Percentiles rank a stretch among this genome's conserved stretches.
Evolutionary conservation across 1,284 basidiomycete genomes (phyloP).

Genomic region (Puccinia triticina): DNA sequence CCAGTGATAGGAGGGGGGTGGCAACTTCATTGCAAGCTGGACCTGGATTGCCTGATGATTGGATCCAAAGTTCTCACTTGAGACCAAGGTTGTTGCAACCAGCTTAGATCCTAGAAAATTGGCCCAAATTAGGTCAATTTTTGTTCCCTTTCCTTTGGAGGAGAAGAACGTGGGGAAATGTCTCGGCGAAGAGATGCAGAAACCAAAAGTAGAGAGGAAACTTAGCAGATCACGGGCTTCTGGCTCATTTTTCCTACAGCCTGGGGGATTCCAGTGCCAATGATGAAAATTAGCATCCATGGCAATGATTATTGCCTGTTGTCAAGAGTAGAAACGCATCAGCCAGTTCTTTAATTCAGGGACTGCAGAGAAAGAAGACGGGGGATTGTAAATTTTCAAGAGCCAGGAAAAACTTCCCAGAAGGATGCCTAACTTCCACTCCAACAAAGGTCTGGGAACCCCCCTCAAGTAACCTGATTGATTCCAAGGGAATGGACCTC

Average conservation of each 20-base stretch:
- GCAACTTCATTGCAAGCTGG: not conserved
- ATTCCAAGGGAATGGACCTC: not conserved
- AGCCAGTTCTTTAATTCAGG: not conserved
- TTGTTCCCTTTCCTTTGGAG: not conserved
- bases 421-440: not conserved
- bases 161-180: not conserved
- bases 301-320: not conserved
- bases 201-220: not conserved
- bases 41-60: not conserved
- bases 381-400: slow-evolving; percentile 23
- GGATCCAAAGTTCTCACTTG: not conserved
- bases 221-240: not conserved
- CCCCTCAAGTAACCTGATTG: not conserved
- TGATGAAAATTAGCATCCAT: slow-evolving; percentile 22
- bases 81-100: not conserved
- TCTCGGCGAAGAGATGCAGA: not conserved
- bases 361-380: not conserved
- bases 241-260: not conserved
- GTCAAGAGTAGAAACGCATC: not conserved
- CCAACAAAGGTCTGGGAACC: not conserved
- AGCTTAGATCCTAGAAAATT: slow-evolving; percentile 1
- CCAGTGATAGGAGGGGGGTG: not conserved
- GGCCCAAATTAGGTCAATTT: slow-evolving; percentile 16
- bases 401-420: not conserved
- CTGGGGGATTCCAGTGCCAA: slow-evolving; percentile 1